phyloP scores from a whole-genome alignment of 192 early-diverging fungal genomes.

The Backusella liffmaniae region DNA sequence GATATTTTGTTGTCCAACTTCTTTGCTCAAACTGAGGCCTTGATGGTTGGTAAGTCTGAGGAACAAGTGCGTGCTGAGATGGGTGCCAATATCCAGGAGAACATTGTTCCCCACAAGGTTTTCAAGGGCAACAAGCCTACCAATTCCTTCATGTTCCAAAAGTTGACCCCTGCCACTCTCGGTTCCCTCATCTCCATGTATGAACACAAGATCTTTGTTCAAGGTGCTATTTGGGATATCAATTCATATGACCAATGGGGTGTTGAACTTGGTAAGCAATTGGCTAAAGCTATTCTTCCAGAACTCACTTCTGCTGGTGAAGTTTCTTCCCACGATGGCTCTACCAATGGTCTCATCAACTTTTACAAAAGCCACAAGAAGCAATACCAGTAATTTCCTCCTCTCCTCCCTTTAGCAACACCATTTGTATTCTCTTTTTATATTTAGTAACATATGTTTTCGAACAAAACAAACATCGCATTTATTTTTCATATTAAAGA shows the following conservation, averaged over 20 bases:
- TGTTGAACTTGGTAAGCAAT: constrained; percentile 98
- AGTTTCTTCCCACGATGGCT: constrained; percentile 83
- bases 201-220: constrained; percentile 99
- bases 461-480: constrained; percentile 10
- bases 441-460: constrained; percentile 1
- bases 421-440: background rate
- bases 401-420: background rate
- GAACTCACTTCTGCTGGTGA: constrained; percentile 66
- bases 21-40: constrained; percentile 97
- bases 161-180: constrained; percentile 86
- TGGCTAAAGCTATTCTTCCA: constrained; percentile 94
- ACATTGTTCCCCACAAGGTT: constrained; percentile 91
- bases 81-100: constrained; percentile 59
- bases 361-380: constrained; percentile 71
- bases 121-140: constrained; percentile 98
- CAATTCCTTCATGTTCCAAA: constrained; percentile 93
- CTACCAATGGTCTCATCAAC: constrained; percentile 97
- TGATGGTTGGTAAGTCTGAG: constrained; percentile 90
- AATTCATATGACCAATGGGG: constrained; percentile 97
- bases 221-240: constrained; percentile 97
- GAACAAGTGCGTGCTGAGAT: constrained; percentile 82
- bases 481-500: constrained; percentile 7
- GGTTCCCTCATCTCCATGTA: constrained; percentile 96
- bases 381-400: background rate
- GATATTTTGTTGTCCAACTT: constrained; percentile 98